These are phyloP conservation scores for Chenopodium suecicum DNA, from an alignment of 148 eudicot genomes.

Conservation along the genomic window DNA sequence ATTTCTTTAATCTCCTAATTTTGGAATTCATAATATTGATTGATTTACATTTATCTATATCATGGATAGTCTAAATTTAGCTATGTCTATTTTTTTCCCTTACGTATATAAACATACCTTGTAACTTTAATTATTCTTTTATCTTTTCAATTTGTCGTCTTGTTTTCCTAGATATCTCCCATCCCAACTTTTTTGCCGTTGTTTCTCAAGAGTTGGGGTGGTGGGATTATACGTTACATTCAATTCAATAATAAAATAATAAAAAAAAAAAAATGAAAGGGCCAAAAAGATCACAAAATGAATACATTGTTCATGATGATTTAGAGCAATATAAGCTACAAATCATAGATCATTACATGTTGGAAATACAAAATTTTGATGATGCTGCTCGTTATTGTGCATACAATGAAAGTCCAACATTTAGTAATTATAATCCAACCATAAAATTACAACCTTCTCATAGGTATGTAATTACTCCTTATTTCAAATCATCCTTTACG, in stretches of 20 bases:
- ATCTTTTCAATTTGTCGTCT: background rate
- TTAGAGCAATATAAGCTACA: conserved; percentile 17
- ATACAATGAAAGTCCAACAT: background rate
- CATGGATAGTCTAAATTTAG: background rate
- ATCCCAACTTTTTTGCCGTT: background rate
- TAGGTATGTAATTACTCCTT: conserved; percentile 2
- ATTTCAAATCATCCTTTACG: background rate
- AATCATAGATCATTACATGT: conserved; percentile 24
- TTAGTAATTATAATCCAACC: background rate
- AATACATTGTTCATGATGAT: background rate
- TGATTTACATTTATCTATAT: background rate
- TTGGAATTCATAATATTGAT: conserved; percentile 4
- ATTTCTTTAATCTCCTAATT: background rate
- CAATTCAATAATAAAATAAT: background rate
- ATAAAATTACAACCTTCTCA: background rate
- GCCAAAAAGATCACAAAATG: background rate
- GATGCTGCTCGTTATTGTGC: conserved; percentile 15
- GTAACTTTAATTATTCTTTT: background rate
- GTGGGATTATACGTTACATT: background rate
- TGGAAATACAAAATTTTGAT: conserved; percentile 19
- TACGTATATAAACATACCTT: background rate
- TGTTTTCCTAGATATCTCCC: background rate
- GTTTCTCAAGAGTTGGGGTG: conserved; percentile 8
- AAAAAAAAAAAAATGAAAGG: conserved; percentile 15
- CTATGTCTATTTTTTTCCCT: background rate